phyloP scores from a whole-genome alignment of 371 early-diverging fungal genomes.

The Mycotypha africana region DNA sequence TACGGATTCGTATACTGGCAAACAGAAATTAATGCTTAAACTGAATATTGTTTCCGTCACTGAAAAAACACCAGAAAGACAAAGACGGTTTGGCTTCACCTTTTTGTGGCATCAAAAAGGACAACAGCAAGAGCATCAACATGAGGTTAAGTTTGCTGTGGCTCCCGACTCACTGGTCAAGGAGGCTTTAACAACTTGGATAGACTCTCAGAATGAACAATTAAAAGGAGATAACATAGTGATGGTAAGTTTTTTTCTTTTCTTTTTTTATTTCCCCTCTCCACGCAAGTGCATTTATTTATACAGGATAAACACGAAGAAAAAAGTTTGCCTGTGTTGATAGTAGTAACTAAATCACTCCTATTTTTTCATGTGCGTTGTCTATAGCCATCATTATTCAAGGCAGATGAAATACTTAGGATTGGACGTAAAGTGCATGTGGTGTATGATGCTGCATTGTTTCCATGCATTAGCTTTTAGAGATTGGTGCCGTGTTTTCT shows the following conservation, averaged over 20 bases:
- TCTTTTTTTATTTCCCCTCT: neutral
- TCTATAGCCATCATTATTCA: slow-evolving; percentile 11
- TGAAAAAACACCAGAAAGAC: neutral
- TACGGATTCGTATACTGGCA: neutral
- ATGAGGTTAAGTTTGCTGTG: slow-evolving; percentile 12
- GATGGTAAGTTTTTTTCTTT: neutral
- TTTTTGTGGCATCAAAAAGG: slow-evolving; percentile 6
- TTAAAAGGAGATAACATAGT: neutral
- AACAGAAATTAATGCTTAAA: slow-evolving; percentile 8
- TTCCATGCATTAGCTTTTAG: slow-evolving; percentile 6
- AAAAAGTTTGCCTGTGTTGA: neutral
- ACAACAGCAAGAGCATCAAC: slow-evolving; percentile 1
- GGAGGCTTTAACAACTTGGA: slow-evolving; percentile 20
- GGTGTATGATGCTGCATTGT: slow-evolving; percentile 13
- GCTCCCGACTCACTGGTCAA: slow-evolving; percentile 17
- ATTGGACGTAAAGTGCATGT: slow-evolving; percentile 16
- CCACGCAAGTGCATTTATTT: too few species aligned
- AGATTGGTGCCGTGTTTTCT: slow-evolving; percentile 9
- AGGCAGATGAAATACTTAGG: slow-evolving; percentile 17
- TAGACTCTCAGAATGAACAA: slow-evolving; percentile 7
- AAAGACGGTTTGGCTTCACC: slow-evolving; percentile 16
- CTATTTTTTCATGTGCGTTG: too few species aligned
- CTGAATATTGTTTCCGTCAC: neutral
- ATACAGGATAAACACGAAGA: too few species aligned
- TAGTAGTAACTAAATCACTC: too few species aligned